phyloP scores from a whole-genome alignment of 164 flowering plant genomes.

The Sextonia rubra region DNA sequence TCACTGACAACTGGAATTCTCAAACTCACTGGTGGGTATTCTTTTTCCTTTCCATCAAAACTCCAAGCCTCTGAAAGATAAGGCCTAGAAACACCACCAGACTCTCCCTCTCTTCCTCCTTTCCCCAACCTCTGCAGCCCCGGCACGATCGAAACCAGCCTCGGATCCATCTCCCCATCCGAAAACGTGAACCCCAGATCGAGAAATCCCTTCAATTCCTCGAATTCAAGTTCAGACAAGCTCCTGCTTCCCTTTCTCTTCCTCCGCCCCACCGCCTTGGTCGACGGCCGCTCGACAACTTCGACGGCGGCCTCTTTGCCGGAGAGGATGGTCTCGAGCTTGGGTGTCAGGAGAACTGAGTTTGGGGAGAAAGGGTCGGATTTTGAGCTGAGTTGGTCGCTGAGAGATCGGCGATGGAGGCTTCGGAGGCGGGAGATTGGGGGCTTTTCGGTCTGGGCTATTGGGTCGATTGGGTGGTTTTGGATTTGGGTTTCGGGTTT shows the following conservation, averaged over 20 bases:
- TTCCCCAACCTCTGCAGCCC: slow-evolving; percentile 53
- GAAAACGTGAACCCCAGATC: slow-evolving; percentile 72
- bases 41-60: slow-evolving; percentile 13
- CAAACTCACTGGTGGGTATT: slow-evolving; percentile 46
- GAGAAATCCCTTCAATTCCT: slow-evolving; percentile 74
- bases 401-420: slow-evolving; percentile 24
- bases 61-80: slow-evolving; percentile 81
- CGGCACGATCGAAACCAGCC: slow-evolving; percentile 58
- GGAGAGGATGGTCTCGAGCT: slow-evolving; percentile 38
- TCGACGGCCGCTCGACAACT: neutral
- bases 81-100: slow-evolving; percentile 43
- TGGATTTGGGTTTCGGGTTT: slow-evolving; percentile 8
- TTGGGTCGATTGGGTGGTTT: neutral
- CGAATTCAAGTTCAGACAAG: slow-evolving; percentile 60
- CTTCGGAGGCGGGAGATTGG: slow-evolving; percentile 11
- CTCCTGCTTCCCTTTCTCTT: slow-evolving; percentile 40
- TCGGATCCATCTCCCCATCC: slow-evolving; percentile 48
- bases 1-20: slow-evolving; percentile 34
- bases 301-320: slow-evolving; percentile 27
- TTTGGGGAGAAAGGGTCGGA: slow-evolving; percentile 23
- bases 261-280: slow-evolving; percentile 9
- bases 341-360: slow-evolving; percentile 22
- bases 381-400: slow-evolving; percentile 23
- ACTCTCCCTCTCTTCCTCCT: neutral
- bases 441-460: neutral